A percentile compares a stretch with the other conserved stretches of the same genome.
Conservation (phyloP, 2,329 filamentous ascomycete species). For the Venturia carpophila region DNA sequence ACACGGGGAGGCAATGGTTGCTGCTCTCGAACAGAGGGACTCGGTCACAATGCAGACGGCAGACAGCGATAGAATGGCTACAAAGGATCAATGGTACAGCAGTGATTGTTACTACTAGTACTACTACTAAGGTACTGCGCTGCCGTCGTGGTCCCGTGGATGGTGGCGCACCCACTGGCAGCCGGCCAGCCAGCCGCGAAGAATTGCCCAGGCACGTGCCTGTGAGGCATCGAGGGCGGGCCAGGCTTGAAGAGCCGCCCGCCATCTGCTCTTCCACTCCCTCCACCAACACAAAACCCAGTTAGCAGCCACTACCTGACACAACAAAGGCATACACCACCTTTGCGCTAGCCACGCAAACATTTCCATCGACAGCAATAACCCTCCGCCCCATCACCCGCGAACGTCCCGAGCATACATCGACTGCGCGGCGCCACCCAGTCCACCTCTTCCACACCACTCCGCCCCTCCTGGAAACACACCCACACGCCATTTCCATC, state of each 20-base stretch:
- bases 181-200: too few species aligned
- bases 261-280: background rate
- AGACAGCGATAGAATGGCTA: too few species aligned
- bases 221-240: too few species aligned
- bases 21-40: background rate
- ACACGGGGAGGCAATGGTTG: background rate
- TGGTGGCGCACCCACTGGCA: too few species aligned
- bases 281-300: background rate
- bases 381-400: background rate
- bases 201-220: too few species aligned
- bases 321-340: background rate
- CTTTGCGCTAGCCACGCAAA: constrained; percentile 4
- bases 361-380: background rate
- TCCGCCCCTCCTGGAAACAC: background rate
- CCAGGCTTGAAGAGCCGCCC: too few species aligned
- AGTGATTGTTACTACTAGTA: too few species aligned
- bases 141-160: too few species aligned
- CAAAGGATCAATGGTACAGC: too few species aligned
- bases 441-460: constrained; percentile 4
- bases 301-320: too few species aligned
- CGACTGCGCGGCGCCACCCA: background rate
- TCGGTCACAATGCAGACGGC: too few species aligned
- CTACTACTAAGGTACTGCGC: too few species aligned
- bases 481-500: background rate
- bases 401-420: background rate